phyloP scores from a whole-genome alignment of 2,329 filamentous ascomycete species.

The Fusarium torreyae region DNA sequence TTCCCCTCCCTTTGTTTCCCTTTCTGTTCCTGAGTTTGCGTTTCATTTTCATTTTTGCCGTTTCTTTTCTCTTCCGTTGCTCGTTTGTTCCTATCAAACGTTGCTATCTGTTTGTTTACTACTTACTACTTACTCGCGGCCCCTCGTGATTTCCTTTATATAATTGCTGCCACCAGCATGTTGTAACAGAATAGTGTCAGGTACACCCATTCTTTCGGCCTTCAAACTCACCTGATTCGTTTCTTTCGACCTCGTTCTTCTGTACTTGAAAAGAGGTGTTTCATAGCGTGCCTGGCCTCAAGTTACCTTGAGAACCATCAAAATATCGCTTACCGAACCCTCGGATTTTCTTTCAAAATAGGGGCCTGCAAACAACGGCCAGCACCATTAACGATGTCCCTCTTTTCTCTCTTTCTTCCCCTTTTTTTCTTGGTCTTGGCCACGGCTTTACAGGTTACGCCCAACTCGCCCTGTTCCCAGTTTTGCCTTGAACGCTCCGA shows the following conservation, averaged over 20 bases:
- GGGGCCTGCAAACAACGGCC: slow-evolving; percentile 2
- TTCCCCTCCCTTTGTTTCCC: not conserved
- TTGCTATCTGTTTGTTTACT: not conserved
- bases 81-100: slow-evolving; percentile 22
- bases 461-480: slow-evolving; percentile 69
- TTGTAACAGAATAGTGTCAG: slow-evolving; percentile 29
- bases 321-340: slow-evolving; percentile 16
- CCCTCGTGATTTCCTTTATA: not conserved
- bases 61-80: slow-evolving; percentile 11
- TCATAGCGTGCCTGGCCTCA: slow-evolving; percentile 43
- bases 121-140: not conserved
- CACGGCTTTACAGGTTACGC: slow-evolving; percentile 65
- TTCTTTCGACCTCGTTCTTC: slow-evolving; percentile 8
- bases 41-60: slow-evolving; percentile 11
- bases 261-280: slow-evolving; percentile 22
- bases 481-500: slow-evolving; percentile 64
- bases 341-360: slow-evolving; percentile 16
- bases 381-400: slow-evolving; percentile 12
- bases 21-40: slow-evolving; percentile 23
- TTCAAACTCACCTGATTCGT: not conserved
- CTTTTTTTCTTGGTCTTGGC: slow-evolving; percentile 37
- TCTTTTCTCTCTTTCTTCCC: slow-evolving; percentile 16
- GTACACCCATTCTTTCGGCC: slow-evolving; percentile 18
- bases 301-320: slow-evolving; percentile 8
- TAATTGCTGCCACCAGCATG: slow-evolving; percentile 11